Conservation (phyloP, 306 rosid species). For the Inga laurina region DNA sequence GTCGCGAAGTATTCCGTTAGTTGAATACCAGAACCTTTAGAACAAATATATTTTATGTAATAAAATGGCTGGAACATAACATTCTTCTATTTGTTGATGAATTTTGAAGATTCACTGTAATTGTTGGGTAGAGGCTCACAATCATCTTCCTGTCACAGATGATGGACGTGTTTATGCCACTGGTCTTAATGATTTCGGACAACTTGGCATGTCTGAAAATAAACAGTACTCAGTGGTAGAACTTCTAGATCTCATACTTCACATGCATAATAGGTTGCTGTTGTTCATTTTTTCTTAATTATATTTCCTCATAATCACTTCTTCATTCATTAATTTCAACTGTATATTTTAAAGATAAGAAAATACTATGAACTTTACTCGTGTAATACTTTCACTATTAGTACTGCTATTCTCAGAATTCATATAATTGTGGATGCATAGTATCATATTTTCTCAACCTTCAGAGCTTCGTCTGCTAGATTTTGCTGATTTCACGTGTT, state of each 20-base stretch:
- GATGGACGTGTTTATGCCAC: constrained; percentile 76
- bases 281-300: not conserved
- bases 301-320: not conserved
- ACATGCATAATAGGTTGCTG: constrained; percentile 9
- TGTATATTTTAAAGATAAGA: not conserved
- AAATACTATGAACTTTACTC: not conserved
- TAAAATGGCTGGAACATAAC: constrained; percentile 23
- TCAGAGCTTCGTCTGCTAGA: not conserved
- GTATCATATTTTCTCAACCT: not conserved
- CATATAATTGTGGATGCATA: not conserved
- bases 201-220: constrained; percentile 70
- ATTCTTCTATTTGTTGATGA: constrained; percentile 42
- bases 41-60: constrained; percentile 5
- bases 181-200: constrained; percentile 93
- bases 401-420: not conserved
- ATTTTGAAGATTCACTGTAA: constrained; percentile 43
- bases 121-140: constrained; percentile 50
- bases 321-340: not conserved
- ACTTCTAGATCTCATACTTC: constrained; percentile 24
- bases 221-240: constrained; percentile 55
- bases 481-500: not conserved
- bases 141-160: constrained; percentile 58
- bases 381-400: not conserved
- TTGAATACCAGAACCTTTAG: not conserved
- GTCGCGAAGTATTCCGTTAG: not conserved